These are phyloP conservation scores for Aspergillus cristatus DNA, from an alignment of 495 filamentous ascomycete genomes.

Conservation along the genomic window DNA sequence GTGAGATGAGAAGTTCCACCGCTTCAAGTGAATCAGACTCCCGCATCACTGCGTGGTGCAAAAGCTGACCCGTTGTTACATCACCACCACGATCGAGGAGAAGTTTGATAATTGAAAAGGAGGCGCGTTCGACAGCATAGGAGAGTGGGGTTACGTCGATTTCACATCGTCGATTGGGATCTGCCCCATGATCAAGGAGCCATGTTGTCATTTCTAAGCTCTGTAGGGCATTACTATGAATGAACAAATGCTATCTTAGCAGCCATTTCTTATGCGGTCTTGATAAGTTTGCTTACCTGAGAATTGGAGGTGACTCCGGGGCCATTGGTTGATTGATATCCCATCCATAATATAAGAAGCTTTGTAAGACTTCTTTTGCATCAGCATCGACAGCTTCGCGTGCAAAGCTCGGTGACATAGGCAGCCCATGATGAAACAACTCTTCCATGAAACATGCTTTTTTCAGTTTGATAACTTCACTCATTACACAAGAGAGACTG, in stretches of 20 bases:
- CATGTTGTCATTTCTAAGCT: constrained; percentile 16
- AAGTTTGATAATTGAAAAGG: constrained; percentile 9
- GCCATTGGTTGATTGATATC: constrained; percentile 11
- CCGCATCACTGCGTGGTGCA: constrained; percentile 12
- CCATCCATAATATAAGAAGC: constrained; percentile 8
- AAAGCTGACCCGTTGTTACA: constrained; percentile 13
- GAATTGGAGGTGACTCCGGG: constrained; percentile 6
- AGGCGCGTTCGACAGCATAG: constrained; percentile 10
- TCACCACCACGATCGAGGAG: constrained; percentile 10
- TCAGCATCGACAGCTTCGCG: too few species aligned
- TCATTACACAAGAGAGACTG: too few species aligned
- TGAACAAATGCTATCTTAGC: constrained; percentile 1
- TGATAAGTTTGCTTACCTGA: constrained; percentile 8
- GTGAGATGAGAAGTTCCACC: constrained; percentile 9
- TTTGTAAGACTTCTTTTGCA: not conserved
- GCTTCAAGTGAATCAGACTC: constrained; percentile 8
- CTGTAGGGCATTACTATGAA: constrained; percentile 8
- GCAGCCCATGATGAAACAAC: too few species aligned
- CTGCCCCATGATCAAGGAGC: constrained; percentile 17
- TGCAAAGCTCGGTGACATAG: too few species aligned
- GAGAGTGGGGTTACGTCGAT: constrained; percentile 15
- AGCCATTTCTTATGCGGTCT: not conserved
- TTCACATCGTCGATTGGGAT: constrained; percentile 13
- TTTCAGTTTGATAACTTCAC: too few species aligned
- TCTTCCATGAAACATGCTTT: too few species aligned